These are phyloP conservation scores for Colletotrichum noveboracense DNA, from an alignment of 2,329 filamentous ascomycete genomes.

Conservation along the genomic window DNA sequence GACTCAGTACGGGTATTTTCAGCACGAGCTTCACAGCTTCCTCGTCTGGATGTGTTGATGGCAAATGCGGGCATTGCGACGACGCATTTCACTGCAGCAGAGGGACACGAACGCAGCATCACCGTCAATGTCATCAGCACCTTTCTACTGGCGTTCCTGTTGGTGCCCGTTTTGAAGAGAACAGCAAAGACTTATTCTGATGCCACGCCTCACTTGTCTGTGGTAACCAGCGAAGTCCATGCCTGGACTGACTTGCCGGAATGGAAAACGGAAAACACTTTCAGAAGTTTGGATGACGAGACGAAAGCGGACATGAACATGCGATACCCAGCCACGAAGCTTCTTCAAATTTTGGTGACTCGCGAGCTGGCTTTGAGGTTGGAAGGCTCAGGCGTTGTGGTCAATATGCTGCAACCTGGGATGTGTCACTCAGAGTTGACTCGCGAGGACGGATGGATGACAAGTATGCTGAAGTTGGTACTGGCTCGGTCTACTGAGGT, in stretches of 20 bases:
- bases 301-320: not conserved
- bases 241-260: not conserved
- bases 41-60: not conserved
- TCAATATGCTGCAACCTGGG: not conserved
- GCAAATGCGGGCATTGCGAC: not conserved
- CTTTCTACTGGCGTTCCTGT: not conserved
- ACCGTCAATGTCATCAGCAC: not conserved
- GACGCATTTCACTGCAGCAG: not conserved
- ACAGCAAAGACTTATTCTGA: not conserved
- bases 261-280: not conserved
- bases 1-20: not conserved
- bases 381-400: not conserved
- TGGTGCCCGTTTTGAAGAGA: not conserved
- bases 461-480: accelerated
- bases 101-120: not conserved
- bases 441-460: not conserved
- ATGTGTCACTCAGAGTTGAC: not conserved
- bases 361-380: not conserved
- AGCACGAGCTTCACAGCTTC: not conserved
- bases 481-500: not conserved
- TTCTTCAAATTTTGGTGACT: not conserved
- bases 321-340: not conserved
- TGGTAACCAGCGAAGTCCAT: not conserved
- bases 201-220: not conserved
- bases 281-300: not conserved